Evolutionary conservation across 257 asterid genomes (phyloP), one percentile per base, ranked within the genome.

Genomic region (Handroanthus guayacan): DNA sequence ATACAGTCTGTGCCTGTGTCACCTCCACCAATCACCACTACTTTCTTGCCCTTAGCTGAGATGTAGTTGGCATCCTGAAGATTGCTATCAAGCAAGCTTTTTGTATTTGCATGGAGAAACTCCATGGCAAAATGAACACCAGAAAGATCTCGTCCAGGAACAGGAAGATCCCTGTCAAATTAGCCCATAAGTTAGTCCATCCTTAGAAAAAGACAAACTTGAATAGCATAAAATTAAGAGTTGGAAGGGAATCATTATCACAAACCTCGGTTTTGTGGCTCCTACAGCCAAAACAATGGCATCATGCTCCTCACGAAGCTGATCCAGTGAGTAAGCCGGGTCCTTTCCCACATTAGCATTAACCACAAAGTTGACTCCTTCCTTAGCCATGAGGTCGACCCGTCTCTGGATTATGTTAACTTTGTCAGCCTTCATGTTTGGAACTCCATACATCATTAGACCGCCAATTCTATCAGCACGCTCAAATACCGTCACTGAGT

Each of bases 71-170:
- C 99, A 80, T 93, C 99, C 88, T 86, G 51, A 52, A 91, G 99
- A 78, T 93, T 85, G 87, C 95, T 93, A 78, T 95, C 99, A 3
- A 95, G 96, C 84, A 95, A 84, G 78, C 99, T 95, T 65, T 93
- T 95, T 3, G 99, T 95, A 82, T 95, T 95, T 16, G 97, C 97
- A 75, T 91, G 98, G 74, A 95, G 98, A 83, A 95, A 93, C 81
- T 95, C 97, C 99, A 95, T 95, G 6, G 99, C 99, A 74, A 91
- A 95, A 88, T 93, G 97, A 64, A 95, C 96, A 67, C 99, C 99
- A 41, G 96, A 86, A 34, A 93, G 86, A 70, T 93, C 97, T 36
- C 97, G 92, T 58, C 99, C 99, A 70, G 98, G 98, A 81, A 95
- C 97, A 74, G 90, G 93, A 80, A 95, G 98, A 80, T 95, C 97